Evolutionary conservation across 2,329 filamentous ascomycete genomes (phyloP).

Genomic region (Pezicula rhizophila): DNA sequence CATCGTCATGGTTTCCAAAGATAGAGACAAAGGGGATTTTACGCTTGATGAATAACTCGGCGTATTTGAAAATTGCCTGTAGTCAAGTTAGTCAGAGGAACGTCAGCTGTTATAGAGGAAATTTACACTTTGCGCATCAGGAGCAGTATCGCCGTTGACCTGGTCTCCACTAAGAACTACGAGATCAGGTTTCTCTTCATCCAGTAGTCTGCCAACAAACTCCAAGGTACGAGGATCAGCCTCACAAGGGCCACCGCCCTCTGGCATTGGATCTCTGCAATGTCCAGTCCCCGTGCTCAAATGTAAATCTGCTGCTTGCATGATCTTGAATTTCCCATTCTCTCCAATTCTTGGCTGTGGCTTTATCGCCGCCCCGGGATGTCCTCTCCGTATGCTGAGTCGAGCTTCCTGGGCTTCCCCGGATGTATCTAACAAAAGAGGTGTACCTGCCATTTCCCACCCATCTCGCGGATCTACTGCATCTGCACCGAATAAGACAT

Average conservation of each 20-base stretch:
- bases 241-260: conserved; percentile 71
- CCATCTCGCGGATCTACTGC: conserved; percentile 82
- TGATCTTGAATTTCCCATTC: conserved; percentile 92
- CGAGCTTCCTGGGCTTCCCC: conserved; percentile 62
- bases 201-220: conserved; percentile 76
- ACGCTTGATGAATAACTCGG: conserved; percentile 74
- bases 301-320: conserved; percentile 93
- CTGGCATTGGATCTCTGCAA: conserved; percentile 82
- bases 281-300: conserved; percentile 80
- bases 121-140: conserved; percentile 77
- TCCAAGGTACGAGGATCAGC: conserved; percentile 88
- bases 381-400: conserved; percentile 71
- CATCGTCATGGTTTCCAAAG: conserved; percentile 97
- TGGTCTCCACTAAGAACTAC: conserved; percentile 91
- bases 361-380: conserved; percentile 56
- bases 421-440: conserved; percentile 62
- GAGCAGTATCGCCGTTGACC: conserved; percentile 87
- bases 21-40: conserved; percentile 91
- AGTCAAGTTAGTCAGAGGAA: conserved; percentile 15
- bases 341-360: conserved; percentile 73
- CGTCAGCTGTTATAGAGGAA: not conserved
- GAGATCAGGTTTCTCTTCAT: conserved; percentile 89
- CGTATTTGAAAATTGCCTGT: conserved; percentile 87
- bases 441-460: conserved; percentile 73
- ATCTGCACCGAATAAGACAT: conserved; percentile 65